These are phyloP conservation scores for Setaria viridis DNA, from an alignment of 202 grass and related monocot genomes.

Conservation along the genomic window DNA sequence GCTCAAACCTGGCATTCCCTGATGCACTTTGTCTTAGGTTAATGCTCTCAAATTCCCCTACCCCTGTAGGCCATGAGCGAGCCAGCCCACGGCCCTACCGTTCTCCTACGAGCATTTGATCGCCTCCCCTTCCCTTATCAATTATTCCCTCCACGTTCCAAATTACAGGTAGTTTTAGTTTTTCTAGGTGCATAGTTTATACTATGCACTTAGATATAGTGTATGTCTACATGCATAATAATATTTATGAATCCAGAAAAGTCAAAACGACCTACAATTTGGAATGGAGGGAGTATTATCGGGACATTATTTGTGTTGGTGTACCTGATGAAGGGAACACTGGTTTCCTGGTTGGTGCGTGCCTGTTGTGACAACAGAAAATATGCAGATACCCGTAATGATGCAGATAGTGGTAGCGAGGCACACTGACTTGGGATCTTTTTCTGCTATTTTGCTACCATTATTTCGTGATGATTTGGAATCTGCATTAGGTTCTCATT, in stretches of 20 bases:
- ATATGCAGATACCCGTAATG: not conserved
- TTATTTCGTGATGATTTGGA: not conserved
- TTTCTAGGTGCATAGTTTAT: too few species aligned
- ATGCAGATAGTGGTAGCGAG: conserved; percentile 2
- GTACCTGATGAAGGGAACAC: conserved; percentile 19
- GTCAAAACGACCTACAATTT: too few species aligned
- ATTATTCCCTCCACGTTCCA: too few species aligned
- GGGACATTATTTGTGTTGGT: conserved; percentile 17
- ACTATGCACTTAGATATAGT: too few species aligned
- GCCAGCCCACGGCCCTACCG: conserved; percentile 33
- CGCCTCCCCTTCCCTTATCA: too few species aligned
- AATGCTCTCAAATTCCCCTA: conserved; percentile 25
- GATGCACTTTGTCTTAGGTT: conserved; percentile 29
- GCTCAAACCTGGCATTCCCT: conserved; percentile 35
- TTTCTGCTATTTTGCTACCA: too few species aligned
- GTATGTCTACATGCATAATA: too few species aligned
- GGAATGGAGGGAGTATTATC: too few species aligned
- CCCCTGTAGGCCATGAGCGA: not conserved
- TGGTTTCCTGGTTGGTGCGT: conserved; percentile 3
- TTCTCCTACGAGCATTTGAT: too few species aligned
- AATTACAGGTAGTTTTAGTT: too few species aligned
- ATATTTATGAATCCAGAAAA: too few species aligned
- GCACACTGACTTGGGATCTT: not conserved
- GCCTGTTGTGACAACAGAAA: conserved; percentile 29
- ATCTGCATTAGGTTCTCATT: not conserved